A percentile compares a stretch with the other conserved stretches of the same genome.
phyloP scores from a whole-genome alignment of 2,329 filamentous ascomycete genomes.

The Camillea tinctor region DNA sequence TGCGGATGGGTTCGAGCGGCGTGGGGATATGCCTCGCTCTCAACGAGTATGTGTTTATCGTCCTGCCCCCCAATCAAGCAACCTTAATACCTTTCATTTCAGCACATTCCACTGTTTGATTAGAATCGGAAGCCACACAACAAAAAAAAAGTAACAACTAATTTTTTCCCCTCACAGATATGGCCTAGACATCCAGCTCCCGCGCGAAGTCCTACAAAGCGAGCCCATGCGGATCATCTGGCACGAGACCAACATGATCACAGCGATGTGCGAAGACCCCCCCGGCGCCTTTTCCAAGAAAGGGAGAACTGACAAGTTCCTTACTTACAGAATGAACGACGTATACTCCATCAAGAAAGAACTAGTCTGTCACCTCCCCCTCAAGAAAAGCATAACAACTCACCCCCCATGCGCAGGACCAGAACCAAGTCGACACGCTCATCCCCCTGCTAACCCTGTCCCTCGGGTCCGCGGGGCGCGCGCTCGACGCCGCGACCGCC shows the following conservation, averaged over 20 bases:
- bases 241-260: slow-evolving; percentile 8
- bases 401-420: not conserved
- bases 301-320: not conserved
- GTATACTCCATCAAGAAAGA: slow-evolving; percentile 10
- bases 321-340: slow-evolving; percentile 5
- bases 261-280: slow-evolving; percentile 1
- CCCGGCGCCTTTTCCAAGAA: too few species aligned
- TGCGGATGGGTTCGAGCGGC: slow-evolving; percentile 2
- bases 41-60: slow-evolving; percentile 1
- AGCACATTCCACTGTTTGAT: too few species aligned
- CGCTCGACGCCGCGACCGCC: not conserved
- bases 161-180: not conserved
- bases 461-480: not conserved
- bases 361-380: slow-evolving; percentile 1
- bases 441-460: slow-evolving; percentile 3
- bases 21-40: slow-evolving; percentile 1
- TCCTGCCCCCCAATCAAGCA: too few species aligned
- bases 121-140: too few species aligned
- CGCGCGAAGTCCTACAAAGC: not conserved
- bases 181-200: not conserved
- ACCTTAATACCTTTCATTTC: too few species aligned
- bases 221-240: slow-evolving; percentile 3
- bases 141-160: too few species aligned
- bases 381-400: too few species aligned
- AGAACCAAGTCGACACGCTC: slow-evolving; percentile 3